phyloP scores from a whole-genome alignment of 2,329 filamentous ascomycete species.

The Alternaria ethzedia region DNA sequence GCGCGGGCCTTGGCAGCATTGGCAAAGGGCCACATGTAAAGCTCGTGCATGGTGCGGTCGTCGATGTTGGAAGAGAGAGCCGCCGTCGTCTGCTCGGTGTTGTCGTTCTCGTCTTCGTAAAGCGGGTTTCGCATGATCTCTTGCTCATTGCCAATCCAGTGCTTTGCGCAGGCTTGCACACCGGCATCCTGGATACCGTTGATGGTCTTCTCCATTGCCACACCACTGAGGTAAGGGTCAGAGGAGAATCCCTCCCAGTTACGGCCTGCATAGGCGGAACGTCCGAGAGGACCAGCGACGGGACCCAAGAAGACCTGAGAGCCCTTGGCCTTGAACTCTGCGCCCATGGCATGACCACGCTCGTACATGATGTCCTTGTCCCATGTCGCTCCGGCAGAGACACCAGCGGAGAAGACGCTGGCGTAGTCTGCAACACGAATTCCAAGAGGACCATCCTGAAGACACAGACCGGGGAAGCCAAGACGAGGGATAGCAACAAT shows the following conservation, averaged over 20 bases:
- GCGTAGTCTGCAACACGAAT: constrained; percentile 45
- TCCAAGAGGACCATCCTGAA: constrained; percentile 49
- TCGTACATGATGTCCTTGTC: constrained; percentile 48
- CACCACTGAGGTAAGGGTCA: constrained; percentile 55
- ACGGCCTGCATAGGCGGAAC: constrained; percentile 49
- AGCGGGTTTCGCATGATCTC: constrained; percentile 54
- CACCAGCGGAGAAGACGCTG: constrained; percentile 50
- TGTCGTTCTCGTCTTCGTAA: constrained; percentile 65
- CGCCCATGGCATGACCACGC: constrained; percentile 47
- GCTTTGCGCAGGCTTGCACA: constrained; percentile 56
- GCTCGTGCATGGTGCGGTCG: constrained; percentile 69
- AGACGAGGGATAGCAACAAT: constrained; percentile 48
- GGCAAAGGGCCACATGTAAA: constrained; percentile 71
- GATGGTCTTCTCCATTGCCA: constrained; percentile 50
- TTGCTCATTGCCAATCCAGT: constrained; percentile 68
- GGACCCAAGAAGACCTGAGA: constrained; percentile 58
- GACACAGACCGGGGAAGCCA: constrained; percentile 49
- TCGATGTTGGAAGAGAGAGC: constrained; percentile 67
- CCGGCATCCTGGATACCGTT: constrained; percentile 50
- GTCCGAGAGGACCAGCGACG: constrained; percentile 53
- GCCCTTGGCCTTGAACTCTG: constrained; percentile 46
- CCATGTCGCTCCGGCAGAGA: constrained; percentile 49
- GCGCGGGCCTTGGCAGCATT: constrained; percentile 65
- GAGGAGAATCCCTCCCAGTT: constrained; percentile 55
- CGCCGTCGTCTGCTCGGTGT: constrained; percentile 51